Base-by-base conservation (phyloP, 2,329 filamentous ascomycete genomes). In the Trichoderma gracile region DNA sequence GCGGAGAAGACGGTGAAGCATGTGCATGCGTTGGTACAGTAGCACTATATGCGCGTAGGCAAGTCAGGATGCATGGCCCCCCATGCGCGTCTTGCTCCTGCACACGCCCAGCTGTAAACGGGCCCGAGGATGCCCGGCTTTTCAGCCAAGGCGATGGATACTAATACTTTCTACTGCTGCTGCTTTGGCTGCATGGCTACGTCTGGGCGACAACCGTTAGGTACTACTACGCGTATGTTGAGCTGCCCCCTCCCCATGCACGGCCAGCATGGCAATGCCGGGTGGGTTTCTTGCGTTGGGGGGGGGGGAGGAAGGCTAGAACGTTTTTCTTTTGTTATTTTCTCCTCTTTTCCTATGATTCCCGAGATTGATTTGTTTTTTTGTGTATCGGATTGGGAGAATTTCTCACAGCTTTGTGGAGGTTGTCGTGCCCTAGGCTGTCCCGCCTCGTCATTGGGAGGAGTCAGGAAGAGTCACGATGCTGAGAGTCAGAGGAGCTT, bases 211-310 rank as follows among this genome's bases (percentile, higher is more conserved):
- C 46, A 60, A 60, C 49, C 59, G 59, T n/a, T n/a, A n/a, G n/a
- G n/a, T n/a, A n/a, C n/a, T n/a, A n/a, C n/a, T n/a, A n/a, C n/a
- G n/a, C n/a, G 55, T 50, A 63, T 63, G 59, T 49, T 42, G 49
- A 54, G 50, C 2, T 9, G 27, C 33, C 33, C 10, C 8, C 30
- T 9, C 27, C 59, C 59, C 46, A 61, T 63, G 59, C 59, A 55
- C 21, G 50, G 50, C 59, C 59, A 63, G 33, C 59, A 63, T 63
- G 59, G 59, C 59, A 63, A 50, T 33, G 54, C 47, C 23, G 56
- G 57, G 57, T n/a, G n/a, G n/a, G n/a, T n/a, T n/a, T n/a, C n/a
- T n/a, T n/a, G n/a, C n/a, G n/a, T n/a, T n/a, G n/a, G n/a, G n/a
- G n/a, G n/a, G n/a, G n/a, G n/a, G 10, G 14, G 25, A 3, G 40